phyloP scores from a whole-genome alignment of 139 green algal genomes.

The Auxenochlorella pyrenoidosa region DNA sequence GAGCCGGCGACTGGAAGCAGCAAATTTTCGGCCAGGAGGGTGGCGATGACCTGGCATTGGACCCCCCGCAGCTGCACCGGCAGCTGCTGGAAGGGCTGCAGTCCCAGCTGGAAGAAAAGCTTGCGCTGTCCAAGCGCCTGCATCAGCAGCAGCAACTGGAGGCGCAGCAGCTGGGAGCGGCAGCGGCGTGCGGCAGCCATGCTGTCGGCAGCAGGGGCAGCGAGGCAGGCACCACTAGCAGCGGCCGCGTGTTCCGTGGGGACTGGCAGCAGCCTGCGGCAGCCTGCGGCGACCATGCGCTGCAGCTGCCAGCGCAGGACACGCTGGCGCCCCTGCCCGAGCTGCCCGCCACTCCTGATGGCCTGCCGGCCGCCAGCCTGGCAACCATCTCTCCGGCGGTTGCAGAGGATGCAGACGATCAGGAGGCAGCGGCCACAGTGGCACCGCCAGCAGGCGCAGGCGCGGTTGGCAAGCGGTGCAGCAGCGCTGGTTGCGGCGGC shows the following conservation, averaged over 20 bases:
- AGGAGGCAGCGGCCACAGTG: background rate
- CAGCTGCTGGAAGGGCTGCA: constrained; percentile 3
- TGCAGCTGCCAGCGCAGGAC: background rate
- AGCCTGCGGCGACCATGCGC: background rate
- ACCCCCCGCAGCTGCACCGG: constrained; percentile 7
- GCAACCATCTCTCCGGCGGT: background rate
- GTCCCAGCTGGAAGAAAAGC: background rate
- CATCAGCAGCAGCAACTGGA: background rate
- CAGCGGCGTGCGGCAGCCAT: background rate
- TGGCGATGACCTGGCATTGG: background rate
- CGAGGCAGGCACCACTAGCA: background rate
- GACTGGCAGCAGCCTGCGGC: background rate
- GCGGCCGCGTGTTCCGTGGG: background rate
- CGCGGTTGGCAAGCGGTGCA: background rate
- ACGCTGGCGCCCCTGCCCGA: background rate
- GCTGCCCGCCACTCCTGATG: background rate
- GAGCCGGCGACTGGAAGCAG: background rate
- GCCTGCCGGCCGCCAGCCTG: background rate
- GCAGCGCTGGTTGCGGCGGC: background rate
- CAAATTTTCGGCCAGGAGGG: background rate
- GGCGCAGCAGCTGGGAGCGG: background rate
- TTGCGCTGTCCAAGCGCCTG: background rate
- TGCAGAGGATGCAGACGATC: background rate
- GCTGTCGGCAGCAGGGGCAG: background rate
- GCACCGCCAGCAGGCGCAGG: background rate